A percentile compares a stretch with the other conserved stretches of the same genome.
Evolutionary conservation across 2,329 filamentous ascomycete species (phyloP).

Genomic region (Xylariales sp.): DNA sequence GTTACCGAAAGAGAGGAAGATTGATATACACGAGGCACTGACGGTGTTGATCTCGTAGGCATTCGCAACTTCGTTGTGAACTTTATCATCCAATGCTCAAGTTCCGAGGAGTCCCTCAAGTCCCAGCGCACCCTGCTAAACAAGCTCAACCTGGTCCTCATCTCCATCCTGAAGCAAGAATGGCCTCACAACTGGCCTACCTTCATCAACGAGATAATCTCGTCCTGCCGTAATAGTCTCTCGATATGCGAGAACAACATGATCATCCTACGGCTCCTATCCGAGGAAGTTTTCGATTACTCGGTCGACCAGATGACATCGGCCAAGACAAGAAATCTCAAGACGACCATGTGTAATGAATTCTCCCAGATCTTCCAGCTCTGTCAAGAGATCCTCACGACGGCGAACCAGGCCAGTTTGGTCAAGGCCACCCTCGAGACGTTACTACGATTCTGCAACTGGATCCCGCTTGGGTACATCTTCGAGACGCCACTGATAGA

Average conservation of each 20-base stretch:
- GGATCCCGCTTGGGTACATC: constrained; percentile 97
- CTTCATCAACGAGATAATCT: constrained; percentile 99
- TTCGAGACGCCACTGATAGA: constrained; percentile 97
- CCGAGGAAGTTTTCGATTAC: constrained; percentile 98
- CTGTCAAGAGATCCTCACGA: constrained; percentile 90
- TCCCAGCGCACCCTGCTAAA: constrained; percentile 86
- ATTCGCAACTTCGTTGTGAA: constrained; percentile 99
- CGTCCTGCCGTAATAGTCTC: constrained; percentile 88
- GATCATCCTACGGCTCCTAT: constrained; percentile 91
- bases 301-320: constrained; percentile 99
- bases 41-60: constrained; percentile 45
- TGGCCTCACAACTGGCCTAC: constrained; percentile 99
- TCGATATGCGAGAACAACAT: constrained; percentile 99
- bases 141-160: constrained; percentile 96
- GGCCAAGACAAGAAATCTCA: constrained; percentile 89
- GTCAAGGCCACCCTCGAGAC: constrained; percentile 98
- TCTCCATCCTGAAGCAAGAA: constrained; percentile 97
- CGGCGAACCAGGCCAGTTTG: constrained; percentile 80
- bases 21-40: background rate
- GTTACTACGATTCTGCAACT: constrained; percentile 92
- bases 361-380: constrained; percentile 98
- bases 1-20: constrained; percentile 24
- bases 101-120: constrained; percentile 81
- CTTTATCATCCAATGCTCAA: constrained; percentile 93
- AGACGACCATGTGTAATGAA: constrained; percentile 97